A percentile compares a stretch with the other conserved stretches of the same genome.
Evolutionary conservation across 2,329 filamentous ascomycete genomes (phyloP).

Genomic region (Trichoderma sp.): DNA sequence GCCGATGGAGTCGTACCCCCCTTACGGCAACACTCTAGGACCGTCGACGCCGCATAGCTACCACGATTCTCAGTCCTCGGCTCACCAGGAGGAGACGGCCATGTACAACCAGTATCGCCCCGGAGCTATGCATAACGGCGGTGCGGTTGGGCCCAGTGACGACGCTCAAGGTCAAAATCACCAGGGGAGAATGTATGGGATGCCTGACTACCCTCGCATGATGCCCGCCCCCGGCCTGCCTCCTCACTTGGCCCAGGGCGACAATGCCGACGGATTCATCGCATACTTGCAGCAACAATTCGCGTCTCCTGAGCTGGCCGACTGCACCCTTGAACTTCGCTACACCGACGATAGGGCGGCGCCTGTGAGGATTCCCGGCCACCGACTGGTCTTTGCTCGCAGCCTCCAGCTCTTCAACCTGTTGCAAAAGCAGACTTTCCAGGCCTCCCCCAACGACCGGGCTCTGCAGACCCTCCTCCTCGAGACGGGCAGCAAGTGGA

Average conservation of each 20-base stretch:
- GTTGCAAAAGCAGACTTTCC: conserved; percentile 37
- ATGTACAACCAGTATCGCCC: conserved; percentile 46
- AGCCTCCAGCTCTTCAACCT: conserved; percentile 44
- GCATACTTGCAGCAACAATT: conserved; percentile 46
- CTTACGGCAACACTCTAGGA: conserved; percentile 48
- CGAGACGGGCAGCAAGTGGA: conserved; percentile 54
- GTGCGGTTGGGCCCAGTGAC: conserved; percentile 37
- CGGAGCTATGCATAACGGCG: conserved; percentile 46
- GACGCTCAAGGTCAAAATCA: conserved; percentile 38
- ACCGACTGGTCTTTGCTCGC: conserved; percentile 58
- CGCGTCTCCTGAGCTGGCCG: conserved; percentile 40
- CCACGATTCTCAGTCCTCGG: conserved; percentile 62
- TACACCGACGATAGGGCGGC: conserved; percentile 46
- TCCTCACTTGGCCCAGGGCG: conserved; percentile 36
- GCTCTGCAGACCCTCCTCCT: conserved; percentile 44
- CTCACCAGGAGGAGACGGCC: conserved; percentile 50
- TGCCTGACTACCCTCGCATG: conserved; percentile 40
- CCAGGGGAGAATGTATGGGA: conserved; percentile 39
- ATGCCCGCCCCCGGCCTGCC: conserved; percentile 38
- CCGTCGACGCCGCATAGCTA: conserved; percentile 63
- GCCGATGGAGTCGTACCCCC: conserved; percentile 41
- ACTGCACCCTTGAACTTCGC: conserved; percentile 52
- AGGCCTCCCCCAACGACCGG: conserved; percentile 35
- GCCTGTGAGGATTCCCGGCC: conserved; percentile 52
- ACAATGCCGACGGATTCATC: conserved; percentile 44